phyloP scores from a whole-genome alignment of 2,329 filamentous ascomycete species.

The Kalmusia sp. region DNA sequence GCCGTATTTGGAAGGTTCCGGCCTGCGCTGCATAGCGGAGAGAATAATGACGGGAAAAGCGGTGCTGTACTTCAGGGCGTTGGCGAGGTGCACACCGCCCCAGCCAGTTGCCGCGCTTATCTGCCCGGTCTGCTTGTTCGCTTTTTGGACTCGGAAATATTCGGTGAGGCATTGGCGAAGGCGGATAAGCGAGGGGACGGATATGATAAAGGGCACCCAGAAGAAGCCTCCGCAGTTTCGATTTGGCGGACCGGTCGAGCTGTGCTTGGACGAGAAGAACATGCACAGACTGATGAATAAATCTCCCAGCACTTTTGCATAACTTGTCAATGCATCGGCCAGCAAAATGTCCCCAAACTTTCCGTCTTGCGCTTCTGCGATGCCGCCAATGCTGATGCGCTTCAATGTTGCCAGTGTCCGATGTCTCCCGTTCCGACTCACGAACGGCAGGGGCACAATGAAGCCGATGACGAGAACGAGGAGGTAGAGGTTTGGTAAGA shows the following conservation, averaged over 20 bases:
- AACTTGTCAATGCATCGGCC: conserved; percentile 92
- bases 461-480: conserved; percentile 74
- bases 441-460: conserved; percentile 72
- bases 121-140: conserved; percentile 48
- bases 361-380: conserved; percentile 85
- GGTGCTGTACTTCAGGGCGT: conserved; percentile 92
- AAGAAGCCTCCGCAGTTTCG: conserved; percentile 80
- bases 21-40: conserved; percentile 74
- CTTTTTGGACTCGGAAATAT: conserved; percentile 73
- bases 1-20: conserved; percentile 58
- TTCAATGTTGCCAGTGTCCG: conserved; percentile 78
- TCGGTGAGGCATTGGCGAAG: conserved; percentile 92
- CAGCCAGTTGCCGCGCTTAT: conserved; percentile 63
- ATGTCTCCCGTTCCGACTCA: conserved; percentile 73
- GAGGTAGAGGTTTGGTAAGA: conserved; percentile 86
- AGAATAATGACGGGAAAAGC: conserved; percentile 91
- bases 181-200: conserved; percentile 82
- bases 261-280: conserved; percentile 76
- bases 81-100: conserved; percentile 88
- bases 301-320: conserved; percentile 90
- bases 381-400: conserved; percentile 81
- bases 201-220: conserved; percentile 84
- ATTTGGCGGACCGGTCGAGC: conserved; percentile 81
- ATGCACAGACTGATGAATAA: conserved; percentile 90
- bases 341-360: conserved; percentile 95